Conservation (phyloP, 169 alveolate genomes). For the Neospora caninum region DNA sequence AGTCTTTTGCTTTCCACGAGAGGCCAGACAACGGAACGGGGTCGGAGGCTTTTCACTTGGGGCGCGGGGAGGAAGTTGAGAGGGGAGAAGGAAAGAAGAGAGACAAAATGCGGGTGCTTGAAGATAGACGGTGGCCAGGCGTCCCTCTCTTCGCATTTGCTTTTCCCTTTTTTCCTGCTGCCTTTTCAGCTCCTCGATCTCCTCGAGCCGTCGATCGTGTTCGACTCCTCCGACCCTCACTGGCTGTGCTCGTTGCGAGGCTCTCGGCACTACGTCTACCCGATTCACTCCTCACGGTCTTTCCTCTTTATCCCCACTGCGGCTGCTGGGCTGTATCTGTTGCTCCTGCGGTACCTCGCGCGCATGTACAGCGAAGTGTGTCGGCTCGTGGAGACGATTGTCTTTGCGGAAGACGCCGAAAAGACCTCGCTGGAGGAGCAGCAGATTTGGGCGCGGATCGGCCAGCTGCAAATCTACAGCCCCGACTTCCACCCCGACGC, state of each 20-base stretch:
- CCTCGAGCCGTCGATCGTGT: conserved; percentile 51
- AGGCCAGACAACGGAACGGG: too few relatives aligned
- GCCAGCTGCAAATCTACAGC: conserved; percentile 23
- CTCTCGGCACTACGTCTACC: conserved; percentile 71
- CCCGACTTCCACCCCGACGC: conserved; percentile 80
- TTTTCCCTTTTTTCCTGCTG: neutral
- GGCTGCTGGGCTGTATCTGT: conserved; percentile 73
- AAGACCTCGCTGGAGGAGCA: conserved; percentile 63
- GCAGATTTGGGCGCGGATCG: conserved; percentile 72
- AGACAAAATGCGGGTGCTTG: too few relatives aligned
- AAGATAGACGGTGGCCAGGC: too few relatives aligned
- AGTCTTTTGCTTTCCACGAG: too few relatives aligned
- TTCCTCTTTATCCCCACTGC: conserved; percentile 73
- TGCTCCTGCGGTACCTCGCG: conserved; percentile 72
- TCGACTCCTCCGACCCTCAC: conserved; percentile 33
- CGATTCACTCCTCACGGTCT: conserved; percentile 73
- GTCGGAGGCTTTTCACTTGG: too few relatives aligned
- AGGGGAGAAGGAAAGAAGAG: too few relatives aligned
- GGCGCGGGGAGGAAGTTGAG: too few relatives aligned
- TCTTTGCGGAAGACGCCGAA: conserved; percentile 36
- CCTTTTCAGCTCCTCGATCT: conserved; percentile 46
- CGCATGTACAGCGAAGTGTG: conserved; percentile 72
- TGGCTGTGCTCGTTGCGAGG: conserved; percentile 48
- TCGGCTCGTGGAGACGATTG: conserved; percentile 44
- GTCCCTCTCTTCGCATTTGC: neutral